Conservation (phyloP, 1,284 basidiomycete genomes). For the Lentinula novae-zelandiae region DNA sequence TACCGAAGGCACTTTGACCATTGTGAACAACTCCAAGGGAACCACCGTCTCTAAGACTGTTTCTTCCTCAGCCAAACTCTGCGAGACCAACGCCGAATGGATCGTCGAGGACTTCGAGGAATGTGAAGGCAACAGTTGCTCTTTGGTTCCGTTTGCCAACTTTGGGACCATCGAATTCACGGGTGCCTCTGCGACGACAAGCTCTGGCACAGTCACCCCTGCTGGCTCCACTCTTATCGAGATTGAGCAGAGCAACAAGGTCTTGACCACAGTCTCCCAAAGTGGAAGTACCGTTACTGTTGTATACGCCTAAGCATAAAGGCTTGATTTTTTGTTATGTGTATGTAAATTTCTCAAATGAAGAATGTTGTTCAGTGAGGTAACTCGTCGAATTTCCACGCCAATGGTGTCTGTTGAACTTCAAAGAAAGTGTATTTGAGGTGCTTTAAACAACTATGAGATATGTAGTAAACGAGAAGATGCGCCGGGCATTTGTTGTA, state of each 20-base stretch:
- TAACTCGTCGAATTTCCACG: no score
- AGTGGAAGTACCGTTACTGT: conserved; percentile 8
- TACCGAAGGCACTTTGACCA: conserved; percentile 26
- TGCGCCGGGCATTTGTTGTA: no score
- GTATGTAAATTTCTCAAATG: background rate
- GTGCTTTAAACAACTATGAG: no score
- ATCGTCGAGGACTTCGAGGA: conserved; percentile 35
- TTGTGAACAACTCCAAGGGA: conserved; percentile 28
- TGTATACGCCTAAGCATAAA: background rate
- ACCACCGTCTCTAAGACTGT: conserved; percentile 22
- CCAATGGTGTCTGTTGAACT: no score
- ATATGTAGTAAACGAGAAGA: no score
- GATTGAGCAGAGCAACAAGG: conserved; percentile 16
- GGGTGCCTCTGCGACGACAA: conserved; percentile 18
- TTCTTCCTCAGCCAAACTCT: conserved; percentile 21
- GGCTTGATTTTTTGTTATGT: background rate
- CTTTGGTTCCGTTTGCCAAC: conserved; percentile 34
- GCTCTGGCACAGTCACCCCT: conserved; percentile 15
- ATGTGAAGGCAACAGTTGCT: conserved; percentile 20
- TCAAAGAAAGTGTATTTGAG: no score
- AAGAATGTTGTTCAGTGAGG: no score
- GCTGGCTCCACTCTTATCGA: conserved; percentile 23
- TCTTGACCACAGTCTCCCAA: background rate
- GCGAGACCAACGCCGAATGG: conserved; percentile 32
- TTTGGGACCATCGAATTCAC: conserved; percentile 30